Conservation (phyloP, 1,139 yeast genomes). For the Saccharomycopsis hybrid region DNA sequence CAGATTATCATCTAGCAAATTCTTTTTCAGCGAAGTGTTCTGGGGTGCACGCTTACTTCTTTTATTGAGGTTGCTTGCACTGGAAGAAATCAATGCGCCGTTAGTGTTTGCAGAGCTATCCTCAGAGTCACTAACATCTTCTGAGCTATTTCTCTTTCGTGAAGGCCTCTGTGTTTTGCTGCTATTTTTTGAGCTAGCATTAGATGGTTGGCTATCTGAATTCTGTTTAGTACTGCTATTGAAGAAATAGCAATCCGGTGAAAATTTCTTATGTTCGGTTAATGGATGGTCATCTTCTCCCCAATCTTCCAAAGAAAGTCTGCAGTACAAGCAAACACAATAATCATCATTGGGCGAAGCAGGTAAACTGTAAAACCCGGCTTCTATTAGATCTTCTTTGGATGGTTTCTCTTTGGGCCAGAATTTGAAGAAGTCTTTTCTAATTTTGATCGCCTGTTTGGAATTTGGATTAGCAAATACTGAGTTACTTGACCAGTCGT, state of each 20-base stretch:
- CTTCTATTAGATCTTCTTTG: slow-evolving; percentile 36
- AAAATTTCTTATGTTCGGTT: slow-evolving; percentile 42
- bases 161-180: not conserved
- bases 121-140: not conserved
- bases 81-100: slow-evolving; percentile 10
- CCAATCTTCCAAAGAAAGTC: slow-evolving; percentile 66
- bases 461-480: slow-evolving; percentile 35
- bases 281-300: slow-evolving; percentile 60
- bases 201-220: not conserved
- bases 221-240: slow-evolving; percentile 17
- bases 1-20: slow-evolving; percentile 19
- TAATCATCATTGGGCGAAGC: slow-evolving; percentile 46
- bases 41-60: not conserved
- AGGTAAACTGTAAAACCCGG: slow-evolving; percentile 51
- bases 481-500: slow-evolving; percentile 27
- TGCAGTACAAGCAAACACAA: slow-evolving; percentile 70
- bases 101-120: not conserved
- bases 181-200: not conserved
- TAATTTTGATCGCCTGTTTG: slow-evolving; percentile 34
- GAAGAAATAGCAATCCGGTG: slow-evolving; percentile 46
- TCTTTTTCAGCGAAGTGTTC: slow-evolving; percentile 1
- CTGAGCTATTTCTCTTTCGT: slow-evolving; percentile 2
- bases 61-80: not conserved
- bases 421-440: slow-evolving; percentile 40
- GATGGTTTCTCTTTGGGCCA: slow-evolving; percentile 57